A percentile compares a stretch with the other conserved stretches of the same genome.
These are phyloP conservation scores for Phytopythium cucurbitacearum DNA, from an alignment of 352 stramenopile species.

Conservation along the genomic window DNA sequence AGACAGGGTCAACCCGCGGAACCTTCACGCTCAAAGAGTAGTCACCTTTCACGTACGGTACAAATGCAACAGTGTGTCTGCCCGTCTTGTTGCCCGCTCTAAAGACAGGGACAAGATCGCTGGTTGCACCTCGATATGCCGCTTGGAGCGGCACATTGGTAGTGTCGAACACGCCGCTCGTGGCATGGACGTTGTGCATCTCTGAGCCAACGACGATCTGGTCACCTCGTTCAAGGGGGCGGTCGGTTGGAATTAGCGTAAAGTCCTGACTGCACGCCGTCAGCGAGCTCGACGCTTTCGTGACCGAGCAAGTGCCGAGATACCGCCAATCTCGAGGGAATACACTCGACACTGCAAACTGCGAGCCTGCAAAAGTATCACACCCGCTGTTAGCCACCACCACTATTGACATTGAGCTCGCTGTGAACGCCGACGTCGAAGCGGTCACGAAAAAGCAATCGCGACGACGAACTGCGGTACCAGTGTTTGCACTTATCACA, in stretches of 20 bases:
- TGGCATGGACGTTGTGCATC: slow-evolving; percentile 56
- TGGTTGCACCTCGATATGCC: slow-evolving; percentile 55
- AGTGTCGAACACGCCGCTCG: slow-evolving; percentile 43
- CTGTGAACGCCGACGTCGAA: slow-evolving; percentile 30
- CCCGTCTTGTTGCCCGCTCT: slow-evolving; percentile 61
- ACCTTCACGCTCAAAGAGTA: slow-evolving; percentile 87
- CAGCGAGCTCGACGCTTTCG: slow-evolving; percentile 18
- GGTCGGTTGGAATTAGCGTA: slow-evolving; percentile 15
- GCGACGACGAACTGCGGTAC: slow-evolving; percentile 34
- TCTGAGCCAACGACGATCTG: slow-evolving; percentile 76
- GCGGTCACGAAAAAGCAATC: slow-evolving; percentile 75
- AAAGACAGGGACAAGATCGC: slow-evolving; percentile 58
- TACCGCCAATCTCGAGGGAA: slow-evolving; percentile 61
- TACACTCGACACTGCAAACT: slow-evolving; percentile 51
- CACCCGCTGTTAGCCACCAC: slow-evolving; percentile 56
- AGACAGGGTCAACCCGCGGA: slow-evolving; percentile 68
- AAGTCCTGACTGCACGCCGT: slow-evolving; percentile 48
- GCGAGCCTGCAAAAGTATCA: slow-evolving; percentile 32
- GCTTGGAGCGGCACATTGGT: slow-evolving; percentile 65
- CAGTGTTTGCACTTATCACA: slow-evolving; percentile 55
- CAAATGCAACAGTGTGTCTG: slow-evolving; percentile 83
- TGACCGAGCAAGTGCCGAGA: slow-evolving; percentile 55
- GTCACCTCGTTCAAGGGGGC: slow-evolving; percentile 70
- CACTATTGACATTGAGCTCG: slow-evolving; percentile 23
- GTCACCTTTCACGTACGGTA: slow-evolving; percentile 84